phyloP scores from a whole-genome alignment of 192 early-diverging fungal genomes.

The Coemansia aciculifera region DNA sequence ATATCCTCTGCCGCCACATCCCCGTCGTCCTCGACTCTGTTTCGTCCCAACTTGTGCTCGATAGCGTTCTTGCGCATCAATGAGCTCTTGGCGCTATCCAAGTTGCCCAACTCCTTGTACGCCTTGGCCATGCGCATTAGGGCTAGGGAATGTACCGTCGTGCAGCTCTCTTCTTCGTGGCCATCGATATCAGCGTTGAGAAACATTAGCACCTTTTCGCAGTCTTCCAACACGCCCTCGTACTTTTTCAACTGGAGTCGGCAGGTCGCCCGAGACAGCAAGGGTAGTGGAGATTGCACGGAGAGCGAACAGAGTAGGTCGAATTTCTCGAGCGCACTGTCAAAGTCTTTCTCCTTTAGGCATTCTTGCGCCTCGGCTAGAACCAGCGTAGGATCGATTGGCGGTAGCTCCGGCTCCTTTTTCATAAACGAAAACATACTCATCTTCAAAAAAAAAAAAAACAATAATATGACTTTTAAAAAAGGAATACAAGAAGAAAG shows the following conservation, averaged over 20 bases:
- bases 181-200: constrained; percentile 50
- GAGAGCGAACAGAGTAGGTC: constrained; percentile 53
- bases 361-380: constrained; percentile 53
- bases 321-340: constrained; percentile 49
- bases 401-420: constrained; percentile 41
- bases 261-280: constrained; percentile 52
- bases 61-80: constrained; percentile 54
- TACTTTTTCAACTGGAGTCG: constrained; percentile 51
- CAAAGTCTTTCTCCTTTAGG: constrained; percentile 47
- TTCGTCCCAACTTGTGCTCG: constrained; percentile 52
- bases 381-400: constrained; percentile 34
- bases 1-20: constrained; percentile 7
- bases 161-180: constrained; percentile 49
- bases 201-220: constrained; percentile 52
- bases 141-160: constrained; percentile 54
- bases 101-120: constrained; percentile 49
- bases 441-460: neutral
- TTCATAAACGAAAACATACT: constrained; percentile 45
- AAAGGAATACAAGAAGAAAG: neutral
- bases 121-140: constrained; percentile 58
- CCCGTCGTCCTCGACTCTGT: constrained; percentile 9
- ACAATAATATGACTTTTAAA: neutral
- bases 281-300: constrained; percentile 52
- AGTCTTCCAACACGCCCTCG: constrained; percentile 47
- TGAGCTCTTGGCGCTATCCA: constrained; percentile 51